phyloP scores from a whole-genome alignment of 495 filamentous ascomycete genomes.

The Tuber indicum region DNA sequence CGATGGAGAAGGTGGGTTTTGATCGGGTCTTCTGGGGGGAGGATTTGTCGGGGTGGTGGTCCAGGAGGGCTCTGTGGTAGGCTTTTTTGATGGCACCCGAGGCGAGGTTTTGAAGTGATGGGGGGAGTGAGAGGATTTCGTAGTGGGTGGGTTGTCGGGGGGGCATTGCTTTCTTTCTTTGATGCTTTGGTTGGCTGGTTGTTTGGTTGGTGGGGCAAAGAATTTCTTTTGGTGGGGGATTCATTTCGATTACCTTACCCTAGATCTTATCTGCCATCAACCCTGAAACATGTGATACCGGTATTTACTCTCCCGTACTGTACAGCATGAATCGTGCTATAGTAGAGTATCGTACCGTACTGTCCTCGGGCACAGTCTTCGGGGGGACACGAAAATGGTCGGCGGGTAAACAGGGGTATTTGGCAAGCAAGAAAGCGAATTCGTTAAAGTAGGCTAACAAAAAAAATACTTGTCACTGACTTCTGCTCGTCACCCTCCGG shows the following conservation, averaged over 20 bases:
- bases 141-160: conserved; percentile 44
- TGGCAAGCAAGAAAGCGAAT: too few relatives aligned
- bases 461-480: too few relatives aligned
- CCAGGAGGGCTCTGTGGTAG: conserved; percentile 70
- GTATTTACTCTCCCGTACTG: neutral
- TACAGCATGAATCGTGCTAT: too few relatives aligned
- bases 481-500: too few relatives aligned
- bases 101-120: conserved; percentile 19
- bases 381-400: too few relatives aligned
- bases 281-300: neutral
- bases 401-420: too few relatives aligned
- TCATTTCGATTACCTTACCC: neutral
- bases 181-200: neutral
- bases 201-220: neutral
- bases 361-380: too few relatives aligned
- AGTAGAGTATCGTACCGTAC: too few relatives aligned
- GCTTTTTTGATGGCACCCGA: conserved; percentile 57
- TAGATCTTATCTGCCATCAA: neutral
- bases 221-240: neutral
- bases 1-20: conserved; percentile 49
- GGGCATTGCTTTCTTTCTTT: neutral
- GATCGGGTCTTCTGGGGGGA: conserved; percentile 14
- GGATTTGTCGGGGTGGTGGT: conserved; percentile 74
- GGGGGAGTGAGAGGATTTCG: conserved; percentile 51
- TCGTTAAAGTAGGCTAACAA: too few relatives aligned